Conservation (phyloP, 2,329 filamentous ascomycete genomes). For the Camillea tinctor region DNA sequence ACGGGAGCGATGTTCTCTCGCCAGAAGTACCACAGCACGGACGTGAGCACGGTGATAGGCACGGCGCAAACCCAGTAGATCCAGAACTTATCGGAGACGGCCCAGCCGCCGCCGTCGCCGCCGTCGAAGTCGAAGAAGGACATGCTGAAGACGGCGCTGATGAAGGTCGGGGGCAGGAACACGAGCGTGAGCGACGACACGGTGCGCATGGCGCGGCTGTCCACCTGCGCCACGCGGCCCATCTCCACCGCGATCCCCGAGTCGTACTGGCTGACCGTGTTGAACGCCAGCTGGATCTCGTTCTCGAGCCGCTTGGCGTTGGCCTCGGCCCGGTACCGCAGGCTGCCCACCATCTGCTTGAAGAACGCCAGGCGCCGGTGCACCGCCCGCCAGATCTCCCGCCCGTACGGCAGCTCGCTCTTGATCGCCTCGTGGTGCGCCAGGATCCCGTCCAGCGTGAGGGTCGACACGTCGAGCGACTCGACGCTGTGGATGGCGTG, state of each 20-base stretch:
- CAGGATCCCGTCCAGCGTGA: conserved; percentile 34
- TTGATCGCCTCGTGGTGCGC: conserved; percentile 30
- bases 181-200: conserved; percentile 47
- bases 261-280: conserved; percentile 43
- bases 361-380: conserved; percentile 34
- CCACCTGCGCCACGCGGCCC: conserved; percentile 38
- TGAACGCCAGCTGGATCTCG: conserved; percentile 54
- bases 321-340: conserved; percentile 36
- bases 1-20: conserved; percentile 8
- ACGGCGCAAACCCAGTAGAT: conserved; percentile 31
- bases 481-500: conserved; percentile 46
- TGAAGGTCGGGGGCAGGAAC: conserved; percentile 52
- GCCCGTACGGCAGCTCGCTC: neutral
- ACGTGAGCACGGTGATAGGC: conserved; percentile 22
- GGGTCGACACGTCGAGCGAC: conserved; percentile 36
- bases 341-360: conserved; percentile 34
- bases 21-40: conserved; percentile 15
- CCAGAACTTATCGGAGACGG: conserved; percentile 31
- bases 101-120: conserved; percentile 16
- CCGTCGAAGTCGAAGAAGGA: conserved; percentile 39
- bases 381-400: conserved; percentile 19
- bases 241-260: conserved; percentile 39
- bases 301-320: conserved; percentile 49
- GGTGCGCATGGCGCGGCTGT: conserved; percentile 52
- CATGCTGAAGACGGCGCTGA: conserved; percentile 48